phyloP scores from a whole-genome alignment of 139 green algal genomes.

The Ettlia oleoabundans region DNA sequence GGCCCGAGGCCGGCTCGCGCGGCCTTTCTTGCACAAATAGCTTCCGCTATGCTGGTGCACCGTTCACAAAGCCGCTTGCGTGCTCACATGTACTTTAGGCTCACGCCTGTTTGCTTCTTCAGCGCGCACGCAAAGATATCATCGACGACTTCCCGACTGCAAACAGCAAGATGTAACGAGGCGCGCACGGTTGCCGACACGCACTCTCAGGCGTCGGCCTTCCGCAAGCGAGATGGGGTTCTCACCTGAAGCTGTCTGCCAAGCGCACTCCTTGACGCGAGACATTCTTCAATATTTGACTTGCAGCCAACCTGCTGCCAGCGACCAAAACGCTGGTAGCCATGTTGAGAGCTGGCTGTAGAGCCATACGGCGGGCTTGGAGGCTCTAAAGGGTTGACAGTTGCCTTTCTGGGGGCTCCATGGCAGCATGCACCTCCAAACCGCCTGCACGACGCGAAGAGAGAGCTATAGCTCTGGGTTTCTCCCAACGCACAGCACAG shows the following conservation, averaged over 20 bases:
- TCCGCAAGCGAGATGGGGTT: background rate
- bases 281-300: background rate
- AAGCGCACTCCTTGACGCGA: background rate
- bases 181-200: too few species aligned
- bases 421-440: background rate
- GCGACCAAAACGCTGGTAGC: background rate
- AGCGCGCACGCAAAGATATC: constrained; percentile 91
- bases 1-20: too few species aligned
- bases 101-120: constrained; percentile 97
- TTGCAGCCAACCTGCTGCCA: constrained; percentile 5
- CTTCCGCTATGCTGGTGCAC: background rate
- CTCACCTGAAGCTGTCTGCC: constrained; percentile 17
- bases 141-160: constrained; percentile 70
- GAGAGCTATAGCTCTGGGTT: background rate
- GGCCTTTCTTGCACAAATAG: too few species aligned
- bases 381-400: background rate
- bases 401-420: background rate
- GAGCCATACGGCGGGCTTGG: background rate
- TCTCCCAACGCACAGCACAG: background rate
- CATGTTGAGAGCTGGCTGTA: background rate
- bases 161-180: too few species aligned
- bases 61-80: background rate
- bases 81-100: constrained; percentile 85
- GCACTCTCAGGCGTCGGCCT: too few species aligned
- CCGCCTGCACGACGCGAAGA: background rate